Conservation (phyloP, 2,329 filamentous ascomycete genomes). For the Colletotrichum sp. region DNA sequence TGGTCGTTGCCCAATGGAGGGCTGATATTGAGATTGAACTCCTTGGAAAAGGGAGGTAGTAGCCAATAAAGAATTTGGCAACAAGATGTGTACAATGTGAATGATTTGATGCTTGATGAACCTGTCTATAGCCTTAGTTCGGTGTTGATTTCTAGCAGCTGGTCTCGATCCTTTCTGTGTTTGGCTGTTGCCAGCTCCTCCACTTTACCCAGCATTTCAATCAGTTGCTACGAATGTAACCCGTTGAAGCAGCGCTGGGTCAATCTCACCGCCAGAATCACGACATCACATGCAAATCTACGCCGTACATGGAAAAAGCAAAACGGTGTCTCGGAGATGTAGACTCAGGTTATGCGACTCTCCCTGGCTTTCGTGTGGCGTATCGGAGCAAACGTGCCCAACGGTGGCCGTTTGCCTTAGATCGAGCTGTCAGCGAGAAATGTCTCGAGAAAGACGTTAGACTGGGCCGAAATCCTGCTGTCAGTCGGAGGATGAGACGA, state of each 20-base stretch:
- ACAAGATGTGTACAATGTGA: neutral
- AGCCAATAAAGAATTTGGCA: slow-evolving; percentile 20
- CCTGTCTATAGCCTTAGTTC: neutral
- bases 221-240: fast-evolving
- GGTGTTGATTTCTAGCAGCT: neutral
- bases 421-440: neutral
- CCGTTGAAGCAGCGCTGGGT: neutral
- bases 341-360: neutral
- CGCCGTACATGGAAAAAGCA: neutral
- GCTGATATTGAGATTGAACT: slow-evolving; percentile 22
- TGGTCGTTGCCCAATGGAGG: slow-evolving; percentile 22
- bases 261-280: neutral
- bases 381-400: neutral
- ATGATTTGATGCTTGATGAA: neutral
- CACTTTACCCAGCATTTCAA: fast-evolving
- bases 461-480: neutral
- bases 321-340: neutral
- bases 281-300: neutral
- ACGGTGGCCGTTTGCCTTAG: neutral
- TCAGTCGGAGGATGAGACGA: neutral
- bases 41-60: slow-evolving; percentile 21
- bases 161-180: fast-evolving
- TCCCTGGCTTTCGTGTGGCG: neutral
- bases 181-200: fast-evolving
- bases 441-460: neutral